These are phyloP conservation scores for Coniferiporia weirii DNA, from an alignment of 1,284 basidiomycete species.

Conservation along the genomic window DNA sequence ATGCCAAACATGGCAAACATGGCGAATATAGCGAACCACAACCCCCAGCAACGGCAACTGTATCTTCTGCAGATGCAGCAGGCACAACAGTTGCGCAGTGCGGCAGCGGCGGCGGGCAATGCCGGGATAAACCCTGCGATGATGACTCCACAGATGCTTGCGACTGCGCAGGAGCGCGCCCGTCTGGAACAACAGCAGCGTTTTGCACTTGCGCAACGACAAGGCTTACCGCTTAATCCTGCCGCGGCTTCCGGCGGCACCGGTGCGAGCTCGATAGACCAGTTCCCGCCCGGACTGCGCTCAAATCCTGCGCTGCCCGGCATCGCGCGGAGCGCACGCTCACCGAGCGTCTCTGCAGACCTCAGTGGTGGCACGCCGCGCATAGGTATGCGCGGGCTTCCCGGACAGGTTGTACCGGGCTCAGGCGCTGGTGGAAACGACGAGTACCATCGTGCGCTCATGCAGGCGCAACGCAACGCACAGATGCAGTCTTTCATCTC, in stretches of 20 bases:
- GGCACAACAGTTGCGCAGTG: too few species aligned
- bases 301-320: constrained; percentile 60
- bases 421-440: constrained; percentile 24
- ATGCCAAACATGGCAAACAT: constrained; percentile 18
- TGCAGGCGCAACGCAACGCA: constrained; percentile 25
- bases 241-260: constrained; percentile 21
- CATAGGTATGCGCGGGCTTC: constrained; percentile 43
- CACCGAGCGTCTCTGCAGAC: constrained; percentile 56
- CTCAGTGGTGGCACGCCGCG: constrained; percentile 43
- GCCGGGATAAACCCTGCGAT: constrained; percentile 22
- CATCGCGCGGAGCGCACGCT: constrained; percentile 63
- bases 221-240: constrained; percentile 33
- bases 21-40: constrained; percentile 20
- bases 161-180: constrained; percentile 34
- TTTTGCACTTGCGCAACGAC: constrained; percentile 25
- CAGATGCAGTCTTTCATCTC: constrained; percentile 27
- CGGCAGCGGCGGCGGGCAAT: constrained; percentile 10
- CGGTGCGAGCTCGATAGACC: constrained; percentile 11
- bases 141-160: constrained; percentile 27
- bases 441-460: constrained; percentile 32
- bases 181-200: constrained; percentile 26
- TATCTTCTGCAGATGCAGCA: constrained; percentile 31
- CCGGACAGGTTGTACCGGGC: constrained; percentile 39
- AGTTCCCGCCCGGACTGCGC: constrained; percentile 29
- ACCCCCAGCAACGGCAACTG: constrained; percentile 31